These are phyloP conservation scores for Aspergillus sp. DNA, from an alignment of 2,329 filamentous ascomycete species.

Conservation along the genomic window DNA sequence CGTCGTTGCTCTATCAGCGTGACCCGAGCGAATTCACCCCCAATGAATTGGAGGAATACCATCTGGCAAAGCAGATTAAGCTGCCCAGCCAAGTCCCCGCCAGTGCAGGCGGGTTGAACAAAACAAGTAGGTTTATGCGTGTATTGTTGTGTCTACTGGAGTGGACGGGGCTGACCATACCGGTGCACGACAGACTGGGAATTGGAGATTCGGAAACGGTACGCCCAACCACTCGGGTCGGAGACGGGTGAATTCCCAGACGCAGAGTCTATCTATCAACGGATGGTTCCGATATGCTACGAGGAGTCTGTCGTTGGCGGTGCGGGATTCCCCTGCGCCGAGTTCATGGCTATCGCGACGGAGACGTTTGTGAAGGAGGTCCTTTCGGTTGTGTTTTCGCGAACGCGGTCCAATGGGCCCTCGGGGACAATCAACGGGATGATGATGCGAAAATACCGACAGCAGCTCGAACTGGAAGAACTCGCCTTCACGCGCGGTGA, in stretches of 20 bases:
- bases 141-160: conserved; percentile 10
- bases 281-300: conserved; percentile 66
- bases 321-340: conserved; percentile 53
- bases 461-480: conserved; percentile 74
- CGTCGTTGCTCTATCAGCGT: conserved; percentile 25
- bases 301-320: conserved; percentile 60
- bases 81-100: conserved; percentile 63
- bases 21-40: conserved; percentile 31
- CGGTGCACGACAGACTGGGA: conserved; percentile 53
- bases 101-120: conserved; percentile 72
- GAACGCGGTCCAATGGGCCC: conserved; percentile 56
- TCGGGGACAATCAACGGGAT: conserved; percentile 69
- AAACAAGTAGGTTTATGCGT: conserved; percentile 62
- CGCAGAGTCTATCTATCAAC: conserved; percentile 54
- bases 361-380: conserved; percentile 65
- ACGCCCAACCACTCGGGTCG: conserved; percentile 59
- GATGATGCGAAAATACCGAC: conserved; percentile 74
- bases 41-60: conserved; percentile 43
- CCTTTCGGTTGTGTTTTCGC: conserved; percentile 54
- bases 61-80: conserved; percentile 49
- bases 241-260: conserved; percentile 66
- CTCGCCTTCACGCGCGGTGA: conserved; percentile 70
- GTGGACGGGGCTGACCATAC: conserved; percentile 14
- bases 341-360: conserved; percentile 60
- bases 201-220: conserved; percentile 64